phyloP scores from a whole-genome alignment of 768 basidiomycete species.

The Termitomyces sp. region DNA sequence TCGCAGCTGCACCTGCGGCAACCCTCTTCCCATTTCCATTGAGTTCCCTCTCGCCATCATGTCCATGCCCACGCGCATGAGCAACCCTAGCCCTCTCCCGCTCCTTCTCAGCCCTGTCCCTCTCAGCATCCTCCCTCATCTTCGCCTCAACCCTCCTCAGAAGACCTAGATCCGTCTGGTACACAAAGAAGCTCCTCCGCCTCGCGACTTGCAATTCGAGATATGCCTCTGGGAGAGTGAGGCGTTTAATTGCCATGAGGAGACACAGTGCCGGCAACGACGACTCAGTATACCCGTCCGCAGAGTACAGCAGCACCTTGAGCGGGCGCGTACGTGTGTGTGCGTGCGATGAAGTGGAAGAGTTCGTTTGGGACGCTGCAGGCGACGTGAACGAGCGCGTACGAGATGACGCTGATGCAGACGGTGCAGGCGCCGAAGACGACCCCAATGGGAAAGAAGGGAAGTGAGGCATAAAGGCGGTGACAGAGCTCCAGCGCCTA shows the following conservation, averaged over 20 bases:
- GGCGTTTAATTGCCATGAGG: slow-evolving; percentile 71
- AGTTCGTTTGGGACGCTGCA: slow-evolving; percentile 14
- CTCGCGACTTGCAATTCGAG: slow-evolving; percentile 83
- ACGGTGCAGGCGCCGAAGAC: slow-evolving; percentile 15
- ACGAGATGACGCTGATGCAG: slow-evolving; percentile 17
- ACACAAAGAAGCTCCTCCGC: slow-evolving; percentile 88
- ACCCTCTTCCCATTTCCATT: slow-evolving; percentile 27
- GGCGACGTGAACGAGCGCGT: slow-evolving; percentile 32
- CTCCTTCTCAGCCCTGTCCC: slow-evolving; percentile 24
- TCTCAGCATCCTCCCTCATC: slow-evolving; percentile 38
- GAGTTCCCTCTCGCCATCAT: slow-evolving; percentile 2
- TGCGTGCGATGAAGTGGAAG: slow-evolving; percentile 6
- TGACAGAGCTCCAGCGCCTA: slow-evolving; percentile 42
- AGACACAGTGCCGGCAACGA: slow-evolving; percentile 83
- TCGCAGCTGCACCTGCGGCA: slow-evolving; percentile 2
- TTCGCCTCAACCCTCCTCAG: slow-evolving; percentile 66
- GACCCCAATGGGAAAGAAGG: slow-evolving; percentile 25
- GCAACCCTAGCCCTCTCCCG: slow-evolving; percentile 6
- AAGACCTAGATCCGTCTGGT: slow-evolving; percentile 73
- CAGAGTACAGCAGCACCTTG: slow-evolving; percentile 77
- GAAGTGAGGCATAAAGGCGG: slow-evolving; percentile 37
- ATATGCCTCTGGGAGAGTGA: slow-evolving; percentile 85
- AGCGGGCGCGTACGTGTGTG: slow-evolving; percentile 52
- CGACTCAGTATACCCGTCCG: slow-evolving; percentile 92
- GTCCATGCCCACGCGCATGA: slow-evolving; percentile 8